These are phyloP conservation scores for Pestalotiopsis sp. DNA, from an alignment of 2,329 filamentous ascomycete species.

Conservation along the genomic window DNA sequence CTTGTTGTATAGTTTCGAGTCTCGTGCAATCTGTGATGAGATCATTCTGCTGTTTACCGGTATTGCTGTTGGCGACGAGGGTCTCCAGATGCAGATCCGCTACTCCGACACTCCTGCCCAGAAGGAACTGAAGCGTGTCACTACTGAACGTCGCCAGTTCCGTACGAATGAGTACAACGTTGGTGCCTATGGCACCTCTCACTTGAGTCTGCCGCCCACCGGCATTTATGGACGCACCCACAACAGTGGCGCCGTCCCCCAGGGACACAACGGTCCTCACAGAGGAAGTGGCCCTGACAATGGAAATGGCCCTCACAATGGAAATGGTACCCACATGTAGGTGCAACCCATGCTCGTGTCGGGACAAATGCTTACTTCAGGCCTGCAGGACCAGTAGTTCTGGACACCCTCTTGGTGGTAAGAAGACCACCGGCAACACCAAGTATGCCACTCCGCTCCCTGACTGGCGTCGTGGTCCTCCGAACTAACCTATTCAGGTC, in stretches of 20 bases:
- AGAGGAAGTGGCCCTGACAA: no score
- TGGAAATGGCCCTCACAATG: no score
- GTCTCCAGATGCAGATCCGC: slow-evolving; percentile 86
- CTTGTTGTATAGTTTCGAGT: slow-evolving; percentile 71
- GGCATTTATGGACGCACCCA: slow-evolving; percentile 26
- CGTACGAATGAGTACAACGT: slow-evolving; percentile 94
- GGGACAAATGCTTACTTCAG: no score
- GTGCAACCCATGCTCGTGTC: no score
- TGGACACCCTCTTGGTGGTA: neutral
- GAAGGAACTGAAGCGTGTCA: slow-evolving; percentile 95
- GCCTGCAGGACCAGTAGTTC: no score
- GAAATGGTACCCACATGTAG: no score
- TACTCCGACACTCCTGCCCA: slow-evolving; percentile 97
- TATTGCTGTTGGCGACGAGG: slow-evolving; percentile 72
- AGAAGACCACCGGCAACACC: neutral
- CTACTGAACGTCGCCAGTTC: slow-evolving; percentile 92
- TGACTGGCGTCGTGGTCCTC: slow-evolving; percentile 17
- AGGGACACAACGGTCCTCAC: no score
- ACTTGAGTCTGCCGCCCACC: slow-evolving; percentile 57
- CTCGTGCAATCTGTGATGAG: slow-evolving; percentile 84
- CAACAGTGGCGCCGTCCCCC: no score
- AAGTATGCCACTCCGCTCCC: neutral
- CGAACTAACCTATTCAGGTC: slow-evolving; percentile 40
- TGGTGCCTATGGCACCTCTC: slow-evolving; percentile 66
- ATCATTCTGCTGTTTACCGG: slow-evolving; percentile 89